Evolutionary conservation across 1,284 basidiomycete genomes (phyloP), one percentile per base, ranked within the genome.

Genomic region (Jaminaea rosea): DNA sequence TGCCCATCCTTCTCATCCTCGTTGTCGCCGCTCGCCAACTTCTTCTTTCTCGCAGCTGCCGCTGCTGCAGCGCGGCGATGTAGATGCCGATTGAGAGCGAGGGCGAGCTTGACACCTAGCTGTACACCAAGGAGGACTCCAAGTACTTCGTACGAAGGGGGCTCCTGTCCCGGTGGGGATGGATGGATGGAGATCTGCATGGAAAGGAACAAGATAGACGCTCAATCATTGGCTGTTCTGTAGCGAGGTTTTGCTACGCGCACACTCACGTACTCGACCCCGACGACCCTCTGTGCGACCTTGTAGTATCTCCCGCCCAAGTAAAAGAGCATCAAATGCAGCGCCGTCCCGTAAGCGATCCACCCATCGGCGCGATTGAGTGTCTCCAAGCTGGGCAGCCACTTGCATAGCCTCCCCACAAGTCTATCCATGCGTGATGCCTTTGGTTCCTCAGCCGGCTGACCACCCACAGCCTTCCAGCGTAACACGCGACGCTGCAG

Each of bases 301-400:
- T 55, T 57, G 49, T 76, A 76, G 58, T 76, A 77, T 17, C 57
- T 58, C 1, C 76, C 75, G 11, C 68, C 71, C 19, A 77, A 54
- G 59, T 76, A 77, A 52, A 77, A 77, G 23, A 76, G 46, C 47
- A 75, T 72, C 24, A 77, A 59, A 51, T 77, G 75, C 6, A 42
- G 11, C 0, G 75, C 63, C 6, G 72, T 64, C 10, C 65, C 58
- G 2, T 74, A 46, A 17, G 65, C 59, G 41, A 69, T 21, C 60
- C 60, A 63, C 3, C 65, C 64, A 7, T n/a, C 13, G 19, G 69
- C 61, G 15, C 65, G 60, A 17, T 71, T 62, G 8, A 76, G 37
- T 8, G 57, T 56, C 26, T 75, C 73, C 39, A 75, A 60, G 19
- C 64, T 52, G 4, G 74, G 75, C 26, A 73, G 29, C 11, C 59